Conservation (phyloP, 805 yeast genomes). For the Kazachstania viticola region DNA sequence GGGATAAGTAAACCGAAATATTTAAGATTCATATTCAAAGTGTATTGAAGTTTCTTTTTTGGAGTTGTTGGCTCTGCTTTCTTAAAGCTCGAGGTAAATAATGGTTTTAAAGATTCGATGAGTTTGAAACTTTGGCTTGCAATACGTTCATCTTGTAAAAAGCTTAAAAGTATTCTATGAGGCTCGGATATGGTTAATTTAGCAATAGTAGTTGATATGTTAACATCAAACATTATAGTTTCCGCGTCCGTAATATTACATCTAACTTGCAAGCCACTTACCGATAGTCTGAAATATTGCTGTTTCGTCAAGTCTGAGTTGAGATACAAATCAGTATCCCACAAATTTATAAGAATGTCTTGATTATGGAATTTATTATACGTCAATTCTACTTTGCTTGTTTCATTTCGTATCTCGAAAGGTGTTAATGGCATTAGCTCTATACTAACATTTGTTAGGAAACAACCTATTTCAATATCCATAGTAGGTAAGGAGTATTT, state of each 20-base stretch:
- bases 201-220: constrained; percentile 12
- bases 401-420: constrained; percentile 13
- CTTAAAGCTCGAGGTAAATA: background rate
- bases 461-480: constrained; percentile 6
- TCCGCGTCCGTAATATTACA: constrained; percentile 1
- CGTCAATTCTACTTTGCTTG: constrained; percentile 12
- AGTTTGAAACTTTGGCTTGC: constrained; percentile 12
- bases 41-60: constrained; percentile 7
- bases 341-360: constrained; percentile 10
- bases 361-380: constrained; percentile 10
- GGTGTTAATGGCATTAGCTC: constrained; percentile 19
- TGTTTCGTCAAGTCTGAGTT: constrained; percentile 20
- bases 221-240: constrained; percentile 2
- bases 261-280: constrained; percentile 13
- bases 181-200: constrained; percentile 23
- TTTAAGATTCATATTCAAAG: constrained; percentile 12
- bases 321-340: constrained; percentile 17
- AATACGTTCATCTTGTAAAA: constrained; percentile 19
- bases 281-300: constrained; percentile 17
- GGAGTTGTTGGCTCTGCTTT: background rate
- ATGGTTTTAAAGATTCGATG: constrained; percentile 6
- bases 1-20: constrained; percentile 24
- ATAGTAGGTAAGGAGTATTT: background rate
- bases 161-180: constrained; percentile 14
- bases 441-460: constrained; percentile 14